Conservation (phyloP, 75 land plant genomes). For the Picea glauca region DNA sequence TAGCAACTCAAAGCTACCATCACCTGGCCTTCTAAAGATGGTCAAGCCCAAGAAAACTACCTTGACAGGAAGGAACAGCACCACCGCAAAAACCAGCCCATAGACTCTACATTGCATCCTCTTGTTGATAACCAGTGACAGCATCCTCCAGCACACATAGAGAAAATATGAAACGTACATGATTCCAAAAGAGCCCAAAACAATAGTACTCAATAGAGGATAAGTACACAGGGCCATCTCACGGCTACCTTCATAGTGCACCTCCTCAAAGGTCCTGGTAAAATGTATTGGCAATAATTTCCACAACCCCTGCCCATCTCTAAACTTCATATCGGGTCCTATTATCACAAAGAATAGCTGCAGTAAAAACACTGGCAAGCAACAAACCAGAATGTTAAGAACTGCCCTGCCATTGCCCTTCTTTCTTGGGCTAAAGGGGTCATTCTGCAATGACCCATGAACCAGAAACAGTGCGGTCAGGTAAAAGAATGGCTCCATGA, state of each 20-base stretch:
- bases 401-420: conserved; percentile 19
- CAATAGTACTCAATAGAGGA: conserved; percentile 50
- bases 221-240: conserved; percentile 38
- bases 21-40: conserved; percentile 35
- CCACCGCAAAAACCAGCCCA: conserved; percentile 39
- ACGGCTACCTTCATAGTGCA: background rate
- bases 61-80: conserved; percentile 15
- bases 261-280: conserved; percentile 25
- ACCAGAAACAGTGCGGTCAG: conserved; percentile 51
- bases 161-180: conserved; percentile 45
- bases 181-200: conserved; percentile 42
- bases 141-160: conserved; percentile 47
- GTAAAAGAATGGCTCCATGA: conserved; percentile 58
- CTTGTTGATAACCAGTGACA: conserved; percentile 67
- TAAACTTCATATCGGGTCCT: conserved; percentile 19
- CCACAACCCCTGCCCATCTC: conserved; percentile 19
- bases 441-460: conserved; percentile 30
- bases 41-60: conserved; percentile 43
- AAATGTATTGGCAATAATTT: conserved; percentile 23
- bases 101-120: conserved; percentile 46
- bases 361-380: conserved; percentile 31
- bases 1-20: conserved; percentile 15
- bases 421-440: conserved; percentile 28
- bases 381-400: conserved; percentile 22
- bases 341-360: conserved; percentile 35